Evolutionary conservation across 2,329 filamentous ascomycete species (phyloP), one percentile per base, ranked within the genome.

Genomic region (Penicillium sp.): DNA sequence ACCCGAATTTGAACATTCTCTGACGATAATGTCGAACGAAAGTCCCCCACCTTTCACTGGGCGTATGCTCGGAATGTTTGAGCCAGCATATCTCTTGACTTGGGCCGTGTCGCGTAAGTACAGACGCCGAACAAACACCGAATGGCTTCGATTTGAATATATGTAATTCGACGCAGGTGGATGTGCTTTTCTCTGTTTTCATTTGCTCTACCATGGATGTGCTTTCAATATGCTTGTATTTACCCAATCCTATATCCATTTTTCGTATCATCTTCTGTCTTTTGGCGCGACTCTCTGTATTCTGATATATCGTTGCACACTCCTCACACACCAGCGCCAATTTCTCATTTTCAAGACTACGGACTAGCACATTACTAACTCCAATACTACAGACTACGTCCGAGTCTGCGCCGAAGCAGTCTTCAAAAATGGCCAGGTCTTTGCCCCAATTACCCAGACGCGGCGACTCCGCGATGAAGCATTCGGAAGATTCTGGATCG

Each of bases 401-500:
- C 56, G 60, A 22, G 68, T 72, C 34, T 66, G 71, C 20, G 31
- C 67, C 11, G 73, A 74, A 52, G 66, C 68, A 1, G 59, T 75
- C 11, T 70, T 76, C 29, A 53, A 61, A 22, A 62, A 64, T 2
- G 73, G 73, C 16, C 64, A 74, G 48, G 32, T 73, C 20, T 64
- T 75, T n/a, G 69, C 72, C 2, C 72, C 72, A 1, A 52, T 76
- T 18, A 57, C 70, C 2, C 66, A 70, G 13, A 59, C 68, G 3
- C 50, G 53, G 9, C 61, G 65, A 58, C 63, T 77, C 8, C 69
- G 73, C 20, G 72, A 75, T 47, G 73, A 77, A 56, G 69, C 73
- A 8, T 77, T 77, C 60, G 69, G 71, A 16, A 66, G 64, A 18
- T 77, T 76, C 61, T 78, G 75, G 75, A 62, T 76, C 39, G 67